A percentile compares a stretch with the other conserved stretches of the same genome.
phyloP scores from a whole-genome alignment of 192 early-diverging fungal species.

The Phycomyces blakesleeanus region DNA sequence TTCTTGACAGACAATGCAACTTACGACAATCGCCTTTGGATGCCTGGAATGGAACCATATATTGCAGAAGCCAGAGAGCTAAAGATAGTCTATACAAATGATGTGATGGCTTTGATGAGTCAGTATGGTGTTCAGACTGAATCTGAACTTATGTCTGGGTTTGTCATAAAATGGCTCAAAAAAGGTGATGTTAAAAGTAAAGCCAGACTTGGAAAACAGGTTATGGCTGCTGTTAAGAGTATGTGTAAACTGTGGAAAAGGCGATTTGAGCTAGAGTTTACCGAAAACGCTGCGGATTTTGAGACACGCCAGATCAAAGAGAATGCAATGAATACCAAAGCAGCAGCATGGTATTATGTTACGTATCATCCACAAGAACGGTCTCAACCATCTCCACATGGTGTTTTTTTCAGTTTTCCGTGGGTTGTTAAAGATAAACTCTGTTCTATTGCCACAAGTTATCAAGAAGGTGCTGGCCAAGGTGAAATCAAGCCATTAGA shows the following conservation, averaged over 20 bases:
- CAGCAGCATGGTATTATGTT: constrained; percentile 68
- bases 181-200: constrained; percentile 37
- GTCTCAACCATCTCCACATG: background rate
- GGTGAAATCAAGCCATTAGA: background rate
- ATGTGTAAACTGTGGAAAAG: constrained; percentile 39
- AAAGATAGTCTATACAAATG: constrained; percentile 44
- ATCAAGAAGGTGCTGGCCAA: background rate
- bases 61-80: constrained; percentile 38
- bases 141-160: constrained; percentile 37
- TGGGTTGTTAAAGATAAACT: constrained; percentile 2
- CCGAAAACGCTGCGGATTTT: constrained; percentile 10
- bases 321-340: constrained; percentile 35
- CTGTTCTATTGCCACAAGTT: constrained; percentile 4
- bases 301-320: background rate
- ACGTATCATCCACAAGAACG: constrained; percentile 48
- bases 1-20: constrained; percentile 7
- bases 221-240: constrained; percentile 29
- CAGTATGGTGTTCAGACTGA: constrained; percentile 50
- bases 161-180: constrained; percentile 7
- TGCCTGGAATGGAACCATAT: constrained; percentile 43
- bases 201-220: constrained; percentile 39
- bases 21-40: constrained; percentile 37
- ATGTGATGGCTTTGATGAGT: constrained; percentile 48
- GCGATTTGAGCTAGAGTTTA: constrained; percentile 43
- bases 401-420: constrained; percentile 2